phyloP scores from a whole-genome alignment of 352 stramenopile genomes.

The Pythium volutum region DNA sequence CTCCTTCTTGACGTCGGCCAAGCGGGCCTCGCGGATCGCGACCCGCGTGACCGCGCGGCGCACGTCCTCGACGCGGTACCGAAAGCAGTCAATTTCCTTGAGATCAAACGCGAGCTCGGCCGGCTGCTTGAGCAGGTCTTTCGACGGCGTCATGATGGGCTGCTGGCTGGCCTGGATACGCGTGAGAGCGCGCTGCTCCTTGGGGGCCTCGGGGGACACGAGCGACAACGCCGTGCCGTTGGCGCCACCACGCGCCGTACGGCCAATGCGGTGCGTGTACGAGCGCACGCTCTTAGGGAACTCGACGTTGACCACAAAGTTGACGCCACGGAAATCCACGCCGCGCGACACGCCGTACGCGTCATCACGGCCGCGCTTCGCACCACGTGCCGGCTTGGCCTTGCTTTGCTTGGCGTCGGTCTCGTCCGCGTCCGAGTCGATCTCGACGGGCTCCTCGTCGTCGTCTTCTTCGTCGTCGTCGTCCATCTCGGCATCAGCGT shows the following conservation, averaged over 20 bases:
- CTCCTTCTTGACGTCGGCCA: constrained; percentile 96
- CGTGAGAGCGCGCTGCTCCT: constrained; percentile 83
- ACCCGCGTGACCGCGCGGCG: constrained; percentile 92
- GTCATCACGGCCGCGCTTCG: constrained; percentile 73
- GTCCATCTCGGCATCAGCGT: constrained; percentile 80
- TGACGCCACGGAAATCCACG: constrained; percentile 98
- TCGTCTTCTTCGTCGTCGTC: constrained; percentile 42
- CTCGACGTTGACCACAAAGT: constrained; percentile 99
- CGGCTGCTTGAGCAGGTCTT: constrained; percentile 91
- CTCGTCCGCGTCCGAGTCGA: constrained; percentile 28
- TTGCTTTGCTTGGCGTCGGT: constrained; percentile 1
- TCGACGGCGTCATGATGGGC: constrained; percentile 63
- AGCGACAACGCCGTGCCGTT: constrained; percentile 97
- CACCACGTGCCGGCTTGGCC: constrained; percentile 30
- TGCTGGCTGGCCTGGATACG: constrained; percentile 93
- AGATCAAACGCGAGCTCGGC: constrained; percentile 96
- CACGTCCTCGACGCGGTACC: constrained; percentile 96
- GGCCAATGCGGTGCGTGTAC: constrained; percentile 98
- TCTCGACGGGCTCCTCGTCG: constrained; percentile 38
- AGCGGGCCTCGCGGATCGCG: constrained; percentile 93
- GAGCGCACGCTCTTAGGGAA: constrained; percentile 93
- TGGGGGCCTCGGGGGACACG: constrained; percentile 73
- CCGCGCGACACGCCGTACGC: constrained; percentile 96
- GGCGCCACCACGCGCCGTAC: constrained; percentile 95
- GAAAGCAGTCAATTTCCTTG: constrained; percentile 97